phyloP scores from a whole-genome alignment of 495 filamentous ascomycete species.

The Daldinia vernicosa region DNA sequence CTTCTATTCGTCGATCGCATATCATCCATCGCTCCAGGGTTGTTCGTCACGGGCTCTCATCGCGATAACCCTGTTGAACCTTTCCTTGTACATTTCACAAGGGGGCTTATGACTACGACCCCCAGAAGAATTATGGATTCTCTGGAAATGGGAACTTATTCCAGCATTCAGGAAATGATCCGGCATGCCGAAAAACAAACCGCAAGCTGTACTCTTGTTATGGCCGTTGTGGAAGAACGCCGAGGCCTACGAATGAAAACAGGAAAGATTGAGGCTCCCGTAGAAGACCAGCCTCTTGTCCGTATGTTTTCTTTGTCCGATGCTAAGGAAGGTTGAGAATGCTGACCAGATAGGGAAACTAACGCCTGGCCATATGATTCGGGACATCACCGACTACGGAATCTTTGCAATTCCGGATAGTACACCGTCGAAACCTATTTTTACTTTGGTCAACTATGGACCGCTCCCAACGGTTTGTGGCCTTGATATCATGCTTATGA shows the following conservation, averaged over 20 bases:
- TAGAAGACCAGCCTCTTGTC: conserved; percentile 49
- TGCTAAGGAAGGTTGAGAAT: not conserved
- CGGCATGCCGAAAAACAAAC: conserved; percentile 49
- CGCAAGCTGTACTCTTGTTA: conserved; percentile 53
- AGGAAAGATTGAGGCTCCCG: conserved; percentile 48
- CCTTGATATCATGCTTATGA: not conserved
- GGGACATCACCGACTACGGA: conserved; percentile 56
- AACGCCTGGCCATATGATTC: conserved; percentile 42
- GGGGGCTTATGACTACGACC: conserved; percentile 46
- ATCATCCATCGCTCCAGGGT: conserved; percentile 58
- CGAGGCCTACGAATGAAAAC: conserved; percentile 51
- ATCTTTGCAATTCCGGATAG: conserved; percentile 54
- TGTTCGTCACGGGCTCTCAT: conserved; percentile 42
- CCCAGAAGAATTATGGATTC: conserved; percentile 56
- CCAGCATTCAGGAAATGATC: conserved; percentile 52
- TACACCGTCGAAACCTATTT: conserved; percentile 44
- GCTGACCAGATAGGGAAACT: conserved; percentile 41
- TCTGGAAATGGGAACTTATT: conserved; percentile 57
- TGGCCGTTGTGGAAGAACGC: conserved; percentile 57
- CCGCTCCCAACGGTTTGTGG: conserved; percentile 57
- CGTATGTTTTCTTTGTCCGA: conserved; percentile 46
- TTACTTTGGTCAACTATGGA: conserved; percentile 52
- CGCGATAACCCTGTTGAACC: conserved; percentile 32
- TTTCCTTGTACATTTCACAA: conserved; percentile 51
- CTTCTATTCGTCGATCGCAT: conserved; percentile 60